Evolutionary conservation across 2,329 filamentous ascomycete species (phyloP).

Genomic region (Aureobasidium sp.): DNA sequence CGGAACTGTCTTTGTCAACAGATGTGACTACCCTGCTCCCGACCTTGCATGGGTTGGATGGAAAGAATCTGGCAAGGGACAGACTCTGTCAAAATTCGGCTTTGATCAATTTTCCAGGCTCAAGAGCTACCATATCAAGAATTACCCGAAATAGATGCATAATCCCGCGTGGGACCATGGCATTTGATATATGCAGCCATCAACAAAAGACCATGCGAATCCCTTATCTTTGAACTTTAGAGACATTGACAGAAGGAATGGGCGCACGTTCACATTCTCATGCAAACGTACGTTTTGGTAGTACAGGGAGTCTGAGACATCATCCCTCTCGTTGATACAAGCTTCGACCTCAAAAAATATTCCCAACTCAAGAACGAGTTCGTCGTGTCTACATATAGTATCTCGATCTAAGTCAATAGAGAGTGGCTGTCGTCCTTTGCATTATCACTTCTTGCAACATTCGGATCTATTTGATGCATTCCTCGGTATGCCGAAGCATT

Average conservation of each 20-base stretch:
- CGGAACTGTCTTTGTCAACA: constrained; percentile 92
- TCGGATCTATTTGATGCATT: not conserved
- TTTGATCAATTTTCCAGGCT: constrained; percentile 95
- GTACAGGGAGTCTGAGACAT: not conserved
- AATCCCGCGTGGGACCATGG: not conserved
- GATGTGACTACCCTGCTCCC: constrained; percentile 85
- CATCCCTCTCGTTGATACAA: not conserved
- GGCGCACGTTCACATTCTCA: not conserved
- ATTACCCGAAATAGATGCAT: constrained; percentile 50
- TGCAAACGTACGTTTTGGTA: not conserved
- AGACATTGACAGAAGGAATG: not conserved
- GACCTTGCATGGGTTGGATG: constrained; percentile 64
- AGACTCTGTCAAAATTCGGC: constrained; percentile 81
- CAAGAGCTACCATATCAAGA: constrained; percentile 92
- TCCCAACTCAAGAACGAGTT: not conserved
- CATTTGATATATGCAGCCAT: not conserved
- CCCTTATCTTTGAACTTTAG: not conserved
- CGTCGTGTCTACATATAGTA: not conserved
- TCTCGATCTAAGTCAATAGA: not conserved
- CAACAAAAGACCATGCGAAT: not conserved
- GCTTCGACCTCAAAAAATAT: not conserved
- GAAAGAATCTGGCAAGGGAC: constrained; percentile 93
- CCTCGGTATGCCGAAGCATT: constrained; percentile 12
- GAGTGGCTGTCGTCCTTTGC: not conserved
- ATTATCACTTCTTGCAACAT: not conserved